Evolutionary conservation across 2,329 filamentous ascomycete genomes (phyloP).

Genomic region (Aspergillus sp.): DNA sequence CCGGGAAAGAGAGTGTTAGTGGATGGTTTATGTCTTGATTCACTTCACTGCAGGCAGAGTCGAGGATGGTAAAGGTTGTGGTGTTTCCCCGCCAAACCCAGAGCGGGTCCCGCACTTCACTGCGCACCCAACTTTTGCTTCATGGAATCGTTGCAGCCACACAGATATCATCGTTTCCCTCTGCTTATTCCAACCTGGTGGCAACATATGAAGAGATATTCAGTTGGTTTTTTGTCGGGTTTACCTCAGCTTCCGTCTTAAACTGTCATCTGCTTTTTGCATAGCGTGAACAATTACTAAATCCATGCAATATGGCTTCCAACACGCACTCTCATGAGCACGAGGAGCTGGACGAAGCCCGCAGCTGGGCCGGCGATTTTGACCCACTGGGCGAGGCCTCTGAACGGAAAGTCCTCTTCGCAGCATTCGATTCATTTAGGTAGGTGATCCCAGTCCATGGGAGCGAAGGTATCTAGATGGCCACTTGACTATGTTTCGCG

Average conservation of each 20-base stretch:
- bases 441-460: slow-evolving; percentile 50
- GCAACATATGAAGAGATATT: background rate
- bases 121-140: background rate
- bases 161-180: background rate
- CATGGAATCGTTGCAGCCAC: background rate
- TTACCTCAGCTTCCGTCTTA: background rate
- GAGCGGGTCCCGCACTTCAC: slow-evolving; percentile 9
- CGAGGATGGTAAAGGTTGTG: background rate
- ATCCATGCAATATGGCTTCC: slow-evolving; percentile 8
- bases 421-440: slow-evolving; percentile 85
- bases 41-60: background rate
- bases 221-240: background rate
- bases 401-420: slow-evolving; percentile 76
- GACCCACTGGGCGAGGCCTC: slow-evolving; percentile 72
- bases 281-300: background rate
- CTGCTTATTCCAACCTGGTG: background rate
- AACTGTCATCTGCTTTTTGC: background rate
- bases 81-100: slow-evolving; percentile 16
- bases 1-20: background rate
- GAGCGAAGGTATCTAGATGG: slow-evolving; percentile 3
- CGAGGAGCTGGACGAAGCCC: slow-evolving; percentile 20
- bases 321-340: background rate
- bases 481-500: background rate
- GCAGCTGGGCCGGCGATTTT: slow-evolving; percentile 62
- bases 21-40: background rate